Evolutionary conservation across 163 green algal species (phyloP).

Genomic region (Prototheca wickerhamii): DNA sequence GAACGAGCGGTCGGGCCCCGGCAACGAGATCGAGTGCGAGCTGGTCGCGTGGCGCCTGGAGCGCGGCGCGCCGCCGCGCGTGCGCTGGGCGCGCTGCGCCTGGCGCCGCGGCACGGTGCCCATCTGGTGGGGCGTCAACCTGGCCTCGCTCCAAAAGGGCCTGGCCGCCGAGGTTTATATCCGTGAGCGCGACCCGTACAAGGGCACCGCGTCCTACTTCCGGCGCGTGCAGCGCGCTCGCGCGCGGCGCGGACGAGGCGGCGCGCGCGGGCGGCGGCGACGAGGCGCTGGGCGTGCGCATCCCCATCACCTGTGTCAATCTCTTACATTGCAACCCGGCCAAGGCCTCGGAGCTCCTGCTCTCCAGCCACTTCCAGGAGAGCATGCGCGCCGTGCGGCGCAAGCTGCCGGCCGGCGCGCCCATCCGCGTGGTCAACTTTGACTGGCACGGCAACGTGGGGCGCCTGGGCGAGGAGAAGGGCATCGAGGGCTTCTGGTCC

Average conservation of each 20-base stretch:
- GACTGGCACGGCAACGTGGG: slow-evolving; percentile 95
- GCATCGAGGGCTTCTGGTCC: slow-evolving; percentile 84
- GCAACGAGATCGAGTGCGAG: slow-evolving; percentile 63
- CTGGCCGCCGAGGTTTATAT: slow-evolving; percentile 32
- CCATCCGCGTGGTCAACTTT: slow-evolving; percentile 48
- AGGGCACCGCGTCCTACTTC: slow-evolving; percentile 76
- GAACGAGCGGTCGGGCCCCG: slow-evolving; percentile 70
- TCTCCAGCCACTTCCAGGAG: slow-evolving; percentile 68
- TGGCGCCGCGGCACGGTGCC: slow-evolving; percentile 94
- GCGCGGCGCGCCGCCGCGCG: not conserved
- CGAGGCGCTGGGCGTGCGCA: slow-evolving; percentile 8
- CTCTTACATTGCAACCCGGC: slow-evolving; percentile 76
- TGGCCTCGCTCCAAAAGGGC: slow-evolving; percentile 52
- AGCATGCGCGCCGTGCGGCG: slow-evolving; percentile 35
- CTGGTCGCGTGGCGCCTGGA: slow-evolving; percentile 40
- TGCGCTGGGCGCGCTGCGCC: slow-evolving; percentile 56
- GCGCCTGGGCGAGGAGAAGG: slow-evolving; percentile 63
- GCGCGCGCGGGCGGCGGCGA: not conserved
- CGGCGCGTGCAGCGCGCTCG: slow-evolving; percentile 69
- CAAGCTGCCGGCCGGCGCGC: slow-evolving; percentile 1
- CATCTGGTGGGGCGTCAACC: slow-evolving; percentile 91
- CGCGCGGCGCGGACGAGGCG: slow-evolving; percentile 3
- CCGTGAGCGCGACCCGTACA: slow-evolving; percentile 56
- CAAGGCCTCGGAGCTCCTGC: slow-evolving; percentile 55
- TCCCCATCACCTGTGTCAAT: slow-evolving; percentile 85